Percentiles rank a stretch among this genome's conserved stretches.
Evolutionary conservation across 495 filamentous ascomycete species (phyloP).

Genomic region (Choiromyces venosus): DNA sequence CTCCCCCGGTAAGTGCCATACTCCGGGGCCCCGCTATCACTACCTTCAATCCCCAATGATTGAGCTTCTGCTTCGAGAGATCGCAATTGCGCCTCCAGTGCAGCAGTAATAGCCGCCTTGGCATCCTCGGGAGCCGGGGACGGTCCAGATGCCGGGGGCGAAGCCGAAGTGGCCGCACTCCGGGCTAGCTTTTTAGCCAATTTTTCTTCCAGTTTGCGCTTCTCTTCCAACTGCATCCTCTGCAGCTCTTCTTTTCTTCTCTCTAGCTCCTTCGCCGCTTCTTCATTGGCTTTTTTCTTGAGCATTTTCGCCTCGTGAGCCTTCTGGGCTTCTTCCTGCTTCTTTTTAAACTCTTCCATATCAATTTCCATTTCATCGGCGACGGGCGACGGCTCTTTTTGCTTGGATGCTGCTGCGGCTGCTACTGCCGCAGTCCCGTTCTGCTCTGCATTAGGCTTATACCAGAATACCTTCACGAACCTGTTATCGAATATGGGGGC

Average conservation of each 20-base stretch:
- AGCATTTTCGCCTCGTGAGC: conserved; percentile 68
- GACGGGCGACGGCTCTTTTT: conserved; percentile 5
- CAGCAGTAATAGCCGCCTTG: conserved; percentile 58
- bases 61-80: conserved; percentile 79
- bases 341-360: conserved; percentile 66
- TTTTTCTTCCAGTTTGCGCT: conserved; percentile 60
- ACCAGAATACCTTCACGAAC: conserved; percentile 97
- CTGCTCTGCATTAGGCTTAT: conserved; percentile 57
- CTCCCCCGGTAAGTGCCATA: conserved; percentile 38
- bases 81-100: conserved; percentile 72
- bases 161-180: conserved; percentile 23
- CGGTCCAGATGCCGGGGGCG: conserved; percentile 20
- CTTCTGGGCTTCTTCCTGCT: conserved; percentile 75
- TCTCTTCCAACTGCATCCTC: conserved; percentile 70
- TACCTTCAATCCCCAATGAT: conserved; percentile 65
- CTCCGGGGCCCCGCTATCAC: conserved; percentile 36
- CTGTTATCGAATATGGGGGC: conserved; percentile 95
- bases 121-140: background rate
- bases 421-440: conserved; percentile 17
- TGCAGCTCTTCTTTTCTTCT: conserved; percentile 68
- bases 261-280: conserved; percentile 65
- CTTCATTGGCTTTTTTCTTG: conserved; percentile 69
- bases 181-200: conserved; percentile 50
- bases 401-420: conserved; percentile 25
- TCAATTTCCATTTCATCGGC: conserved; percentile 59